These are phyloP conservation scores for Mycosphaerella sp. DNA, from an alignment of 2,329 filamentous ascomycete species.

Conservation along the genomic window DNA sequence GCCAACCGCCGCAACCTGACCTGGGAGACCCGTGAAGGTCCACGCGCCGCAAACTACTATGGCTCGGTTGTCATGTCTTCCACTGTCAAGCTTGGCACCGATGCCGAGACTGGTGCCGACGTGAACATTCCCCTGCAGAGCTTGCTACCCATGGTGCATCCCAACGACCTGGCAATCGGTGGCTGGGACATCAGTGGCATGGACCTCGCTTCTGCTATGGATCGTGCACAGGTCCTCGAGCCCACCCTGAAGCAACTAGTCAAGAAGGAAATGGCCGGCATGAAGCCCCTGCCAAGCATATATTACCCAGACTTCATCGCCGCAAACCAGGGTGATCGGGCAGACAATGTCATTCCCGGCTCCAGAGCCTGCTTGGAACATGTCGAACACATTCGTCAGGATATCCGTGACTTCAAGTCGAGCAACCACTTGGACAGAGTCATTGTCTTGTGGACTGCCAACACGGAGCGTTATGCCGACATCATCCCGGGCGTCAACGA, in stretches of 20 bases:
- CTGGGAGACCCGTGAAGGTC: conserved; percentile 92
- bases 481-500: conserved; percentile 86
- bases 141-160: conserved; percentile 82
- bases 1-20: conserved; percentile 80
- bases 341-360: conserved; percentile 81
- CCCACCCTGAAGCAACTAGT: conserved; percentile 86
- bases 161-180: conserved; percentile 88
- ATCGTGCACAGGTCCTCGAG: conserved; percentile 89
- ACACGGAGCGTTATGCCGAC: conserved; percentile 95
- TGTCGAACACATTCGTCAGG: conserved; percentile 85
- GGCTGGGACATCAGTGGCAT: conserved; percentile 96
- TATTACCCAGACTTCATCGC: conserved; percentile 99
- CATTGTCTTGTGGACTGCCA: conserved; percentile 97
- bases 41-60: conserved; percentile 88
- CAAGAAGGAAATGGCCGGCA: conserved; percentile 82
- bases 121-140: conserved; percentile 95
- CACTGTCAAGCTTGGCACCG: conserved; percentile 90
- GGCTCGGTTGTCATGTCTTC: conserved; percentile 96
- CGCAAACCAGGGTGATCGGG: conserved; percentile 93
- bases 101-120: conserved; percentile 75
- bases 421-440: conserved; percentile 84
- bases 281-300: conserved; percentile 86
- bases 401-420: conserved; percentile 91
- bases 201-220: conserved; percentile 88
- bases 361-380: conserved; percentile 79